These are phyloP conservation scores for Metarhizium rileyi DNA, from an alignment of 2,329 filamentous ascomycete genomes.

Conservation along the genomic window DNA sequence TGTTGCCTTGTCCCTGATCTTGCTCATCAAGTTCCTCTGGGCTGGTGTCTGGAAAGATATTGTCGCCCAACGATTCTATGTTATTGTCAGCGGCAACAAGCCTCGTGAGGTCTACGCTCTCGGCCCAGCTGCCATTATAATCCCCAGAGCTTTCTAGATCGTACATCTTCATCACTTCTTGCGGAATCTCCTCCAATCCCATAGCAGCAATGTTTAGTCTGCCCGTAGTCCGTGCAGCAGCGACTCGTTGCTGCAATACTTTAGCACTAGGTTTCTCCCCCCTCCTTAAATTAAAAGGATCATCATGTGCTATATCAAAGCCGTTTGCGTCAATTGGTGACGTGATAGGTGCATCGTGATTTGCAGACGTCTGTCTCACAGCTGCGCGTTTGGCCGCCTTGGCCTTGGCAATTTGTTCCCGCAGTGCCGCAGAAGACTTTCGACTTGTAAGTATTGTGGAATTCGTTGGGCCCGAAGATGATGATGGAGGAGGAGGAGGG, in stretches of 20 bases:
- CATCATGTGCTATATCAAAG: conserved; percentile 43
- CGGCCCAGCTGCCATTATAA: conserved; percentile 68
- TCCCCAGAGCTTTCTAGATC: conserved; percentile 59
- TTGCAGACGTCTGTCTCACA: conserved; percentile 22
- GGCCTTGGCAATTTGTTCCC: conserved; percentile 88
- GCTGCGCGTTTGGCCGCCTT: conserved; percentile 66
- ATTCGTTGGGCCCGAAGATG: conserved; percentile 9
- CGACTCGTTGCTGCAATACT: conserved; percentile 63
- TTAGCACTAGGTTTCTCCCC: conserved; percentile 52
- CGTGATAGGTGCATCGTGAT: conserved; percentile 29
- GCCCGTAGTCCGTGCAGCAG: conserved; percentile 64
- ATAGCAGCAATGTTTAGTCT: conserved; percentile 83
- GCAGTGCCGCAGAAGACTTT: conserved; percentile 70
- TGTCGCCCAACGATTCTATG: conserved; percentile 61
- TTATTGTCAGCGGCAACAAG: conserved; percentile 89
- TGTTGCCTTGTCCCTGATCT: conserved; percentile 57
- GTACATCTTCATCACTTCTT: conserved; percentile 85
- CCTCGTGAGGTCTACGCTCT: conserved; percentile 77
- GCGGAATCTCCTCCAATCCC: conserved; percentile 67
- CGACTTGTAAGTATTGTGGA: conserved; percentile 19
- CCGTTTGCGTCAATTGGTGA: conserved; percentile 32
- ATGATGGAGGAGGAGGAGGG: conserved; percentile 12
- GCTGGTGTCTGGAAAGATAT: conserved; percentile 66
- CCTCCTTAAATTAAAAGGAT: conserved; percentile 61
- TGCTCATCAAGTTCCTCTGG: conserved; percentile 49